A percentile compares a stretch with the other conserved stretches of the same genome.
phyloP scores from a whole-genome alignment of 2,329 filamentous ascomycete species.

The Drechslerella stenobrocha region DNA sequence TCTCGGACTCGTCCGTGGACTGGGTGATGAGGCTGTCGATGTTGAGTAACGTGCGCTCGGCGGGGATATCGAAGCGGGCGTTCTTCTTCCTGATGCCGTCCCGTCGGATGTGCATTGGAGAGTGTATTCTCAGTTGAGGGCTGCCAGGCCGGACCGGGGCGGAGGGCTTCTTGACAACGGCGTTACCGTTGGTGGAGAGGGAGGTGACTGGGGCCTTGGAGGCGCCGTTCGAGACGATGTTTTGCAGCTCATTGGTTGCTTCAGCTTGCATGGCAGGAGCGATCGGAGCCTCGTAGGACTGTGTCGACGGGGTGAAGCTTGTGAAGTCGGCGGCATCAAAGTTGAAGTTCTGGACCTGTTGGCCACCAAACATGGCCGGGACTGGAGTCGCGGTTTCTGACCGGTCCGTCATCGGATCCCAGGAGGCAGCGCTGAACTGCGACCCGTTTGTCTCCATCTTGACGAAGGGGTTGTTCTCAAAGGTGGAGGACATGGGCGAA shows the following conservation, averaged over 20 bases:
- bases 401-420: constrained; percentile 51
- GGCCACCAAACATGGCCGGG: constrained; percentile 22
- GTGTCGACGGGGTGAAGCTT: constrained; percentile 40
- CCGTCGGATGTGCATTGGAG: constrained; percentile 71
- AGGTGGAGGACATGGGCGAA: constrained; percentile 61
- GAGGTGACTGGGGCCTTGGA: constrained; percentile 3
- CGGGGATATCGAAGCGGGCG: constrained; percentile 92
- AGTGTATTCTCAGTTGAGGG: constrained; percentile 72
- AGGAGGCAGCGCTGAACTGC: constrained; percentile 50
- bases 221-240: constrained; percentile 34
- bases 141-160: constrained; percentile 62
- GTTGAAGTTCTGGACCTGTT: constrained; percentile 48
- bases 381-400: constrained; percentile 52
- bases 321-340: constrained; percentile 44
- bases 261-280: constrained; percentile 50
- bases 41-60: constrained; percentile 88
- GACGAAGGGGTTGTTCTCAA: constrained; percentile 58
- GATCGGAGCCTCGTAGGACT: constrained; percentile 45
- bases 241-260: constrained; percentile 35
- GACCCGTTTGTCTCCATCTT: constrained; percentile 53
- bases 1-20: constrained; percentile 85
- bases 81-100: constrained; percentile 99
- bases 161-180: constrained; percentile 20
- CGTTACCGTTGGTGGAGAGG: constrained; percentile 1
- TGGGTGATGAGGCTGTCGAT: constrained; percentile 90